These are phyloP conservation scores for Candida koratica DNA, from an alignment of 805 yeast species.

Conservation along the genomic window DNA sequence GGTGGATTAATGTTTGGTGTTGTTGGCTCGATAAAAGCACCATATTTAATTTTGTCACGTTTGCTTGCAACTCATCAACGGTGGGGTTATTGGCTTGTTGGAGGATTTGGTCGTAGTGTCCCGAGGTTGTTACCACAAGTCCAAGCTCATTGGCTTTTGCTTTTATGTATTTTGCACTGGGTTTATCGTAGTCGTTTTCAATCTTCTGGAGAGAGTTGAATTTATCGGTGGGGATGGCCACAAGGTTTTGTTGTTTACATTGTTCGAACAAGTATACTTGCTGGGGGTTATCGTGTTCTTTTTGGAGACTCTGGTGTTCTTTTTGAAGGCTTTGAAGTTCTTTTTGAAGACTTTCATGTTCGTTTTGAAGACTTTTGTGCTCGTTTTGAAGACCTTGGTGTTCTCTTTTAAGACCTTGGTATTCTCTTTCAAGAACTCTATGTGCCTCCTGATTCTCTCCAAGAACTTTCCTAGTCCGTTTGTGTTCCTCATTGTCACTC, in stretches of 20 bases:
- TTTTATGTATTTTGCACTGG: constrained; percentile 30
- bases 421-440: too few species aligned
- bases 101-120: constrained; percentile 28
- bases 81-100: constrained; percentile 24
- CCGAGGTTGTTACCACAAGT: constrained; percentile 26
- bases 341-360: neutral
- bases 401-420: too few species aligned
- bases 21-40: constrained; percentile 5
- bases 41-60: constrained; percentile 18
- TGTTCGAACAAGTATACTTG: constrained; percentile 25
- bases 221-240: constrained; percentile 14
- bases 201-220: constrained; percentile 15
- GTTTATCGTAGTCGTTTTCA: constrained; percentile 29
- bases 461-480: too few species aligned
- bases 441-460: too few species aligned
- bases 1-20: constrained; percentile 7
- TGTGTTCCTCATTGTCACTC: neutral
- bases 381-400: neutral
- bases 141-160: constrained; percentile 35
- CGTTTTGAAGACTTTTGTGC: neutral
- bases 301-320: neutral
- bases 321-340: neutral
- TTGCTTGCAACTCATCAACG: constrained; percentile 20
- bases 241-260: constrained; percentile 17
- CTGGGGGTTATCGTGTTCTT: constrained; percentile 21